These are phyloP conservation scores for Rhizopogon roseolus DNA, from an alignment of 768 basidiomycete species.

Conservation along the genomic window DNA sequence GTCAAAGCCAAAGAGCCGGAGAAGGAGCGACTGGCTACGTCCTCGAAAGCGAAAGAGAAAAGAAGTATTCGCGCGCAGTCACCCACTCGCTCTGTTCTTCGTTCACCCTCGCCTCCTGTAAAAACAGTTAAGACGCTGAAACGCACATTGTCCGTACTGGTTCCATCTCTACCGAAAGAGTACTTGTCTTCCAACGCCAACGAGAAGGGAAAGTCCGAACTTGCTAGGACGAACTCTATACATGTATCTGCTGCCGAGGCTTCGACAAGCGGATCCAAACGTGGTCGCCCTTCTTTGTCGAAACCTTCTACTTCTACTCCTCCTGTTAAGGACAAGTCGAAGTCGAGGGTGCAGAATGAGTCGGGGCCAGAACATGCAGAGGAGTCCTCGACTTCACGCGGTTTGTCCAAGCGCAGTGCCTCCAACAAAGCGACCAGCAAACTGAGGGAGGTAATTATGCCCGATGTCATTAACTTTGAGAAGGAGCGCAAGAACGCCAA, in stretches of 20 bases:
- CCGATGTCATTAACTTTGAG: conserved; percentile 67
- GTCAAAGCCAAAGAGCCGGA: not conserved
- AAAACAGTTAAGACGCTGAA: conserved; percentile 10
- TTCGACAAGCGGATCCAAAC: conserved; percentile 13
- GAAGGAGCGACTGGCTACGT: conserved; percentile 1
- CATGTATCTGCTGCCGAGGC: conserved; percentile 18
- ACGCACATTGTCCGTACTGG: conserved; percentile 21
- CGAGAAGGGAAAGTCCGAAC: not conserved
- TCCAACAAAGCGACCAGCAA: conserved; percentile 45
- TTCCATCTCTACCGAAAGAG: conserved; percentile 21
- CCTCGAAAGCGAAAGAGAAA: conserved; percentile 2
- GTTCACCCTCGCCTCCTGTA: conserved; percentile 1
- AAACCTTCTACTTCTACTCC: conserved; percentile 5
- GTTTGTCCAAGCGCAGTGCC: conserved; percentile 42
- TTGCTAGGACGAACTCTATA: conserved; percentile 16
- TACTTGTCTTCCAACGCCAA: conserved; percentile 16
- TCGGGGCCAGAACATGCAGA: conserved; percentile 1
- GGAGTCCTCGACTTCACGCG: conserved; percentile 9
- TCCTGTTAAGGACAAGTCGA: conserved; percentile 3
- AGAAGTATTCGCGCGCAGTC: conserved; percentile 1
- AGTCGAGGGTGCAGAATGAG: not conserved
- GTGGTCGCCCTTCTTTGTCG: conserved; percentile 11
- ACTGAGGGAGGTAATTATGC: conserved; percentile 59
- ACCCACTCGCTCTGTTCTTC: conserved; percentile 5
- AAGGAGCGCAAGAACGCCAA: conserved; percentile 51